Conservation (phyloP, 441 rosid species). For the Macaranga tanarius region DNA sequence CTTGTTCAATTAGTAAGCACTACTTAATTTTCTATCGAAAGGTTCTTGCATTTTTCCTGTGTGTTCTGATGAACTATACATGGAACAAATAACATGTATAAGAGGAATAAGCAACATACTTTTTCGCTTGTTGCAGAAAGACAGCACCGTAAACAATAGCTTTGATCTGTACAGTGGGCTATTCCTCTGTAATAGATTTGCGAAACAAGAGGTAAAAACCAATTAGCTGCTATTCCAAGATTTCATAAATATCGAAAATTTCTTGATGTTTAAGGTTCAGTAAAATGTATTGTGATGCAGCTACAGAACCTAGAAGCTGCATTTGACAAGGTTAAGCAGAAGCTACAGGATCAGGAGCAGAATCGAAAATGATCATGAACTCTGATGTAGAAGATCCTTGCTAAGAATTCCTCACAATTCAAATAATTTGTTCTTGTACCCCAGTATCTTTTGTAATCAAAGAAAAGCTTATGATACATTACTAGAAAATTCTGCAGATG, state of each 20-base stretch:
- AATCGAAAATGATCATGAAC: slow-evolving; percentile 6
- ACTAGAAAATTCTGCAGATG: background rate
- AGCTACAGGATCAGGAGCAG: slow-evolving; percentile 37
- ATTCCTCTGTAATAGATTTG: slow-evolving; percentile 47
- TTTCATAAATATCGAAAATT: background rate
- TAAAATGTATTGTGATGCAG: slow-evolving; percentile 35
- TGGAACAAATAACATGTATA: background rate
- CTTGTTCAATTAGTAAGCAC: slow-evolving; percentile 43
- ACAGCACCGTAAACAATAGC: slow-evolving; percentile 36
- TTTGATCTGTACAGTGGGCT: slow-evolving; percentile 53
- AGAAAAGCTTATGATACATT: background rate
- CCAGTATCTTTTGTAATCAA: background rate
- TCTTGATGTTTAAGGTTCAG: background rate
- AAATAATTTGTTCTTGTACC: background rate
- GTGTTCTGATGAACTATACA: background rate
- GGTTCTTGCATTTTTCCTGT: background rate
- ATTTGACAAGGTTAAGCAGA: slow-evolving; percentile 39
- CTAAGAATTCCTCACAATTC: background rate
- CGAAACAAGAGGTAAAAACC: slow-evolving; percentile 48
- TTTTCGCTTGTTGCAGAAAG: slow-evolving; percentile 39
- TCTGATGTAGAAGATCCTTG: slow-evolving; percentile 2
- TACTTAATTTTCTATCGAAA: background rate
- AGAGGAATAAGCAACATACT: background rate
- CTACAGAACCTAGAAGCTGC: slow-evolving; percentile 44
- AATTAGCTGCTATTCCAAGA: background rate